Conservation (phyloP, 192 early-diverging fungal genomes). For the Allomyces macrogynus region DNA sequence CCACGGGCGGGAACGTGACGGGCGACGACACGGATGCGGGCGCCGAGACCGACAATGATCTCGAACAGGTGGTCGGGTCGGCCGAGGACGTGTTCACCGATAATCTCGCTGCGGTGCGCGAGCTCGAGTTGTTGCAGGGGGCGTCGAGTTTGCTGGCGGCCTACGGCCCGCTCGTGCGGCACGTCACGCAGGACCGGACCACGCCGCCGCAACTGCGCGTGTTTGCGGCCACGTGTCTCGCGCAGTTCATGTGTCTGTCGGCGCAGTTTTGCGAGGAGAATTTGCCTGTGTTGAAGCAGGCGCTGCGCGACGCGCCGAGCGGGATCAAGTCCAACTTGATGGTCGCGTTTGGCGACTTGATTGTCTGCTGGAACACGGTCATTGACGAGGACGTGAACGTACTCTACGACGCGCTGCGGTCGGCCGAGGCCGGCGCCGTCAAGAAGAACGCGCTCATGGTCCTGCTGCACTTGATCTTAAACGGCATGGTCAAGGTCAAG, state of each 20-base stretch:
- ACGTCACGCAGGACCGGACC: slow-evolving; percentile 17
- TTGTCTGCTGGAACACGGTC: slow-evolving; percentile 88
- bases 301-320: slow-evolving; percentile 63
- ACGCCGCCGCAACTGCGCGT: not conserved
- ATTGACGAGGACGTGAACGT: slow-evolving; percentile 93
- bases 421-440: slow-evolving; percentile 19
- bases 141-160: slow-evolving; percentile 47
- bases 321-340: slow-evolving; percentile 78
- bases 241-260: slow-evolving; percentile 95
- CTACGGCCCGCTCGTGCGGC: slow-evolving; percentile 63
- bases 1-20: slow-evolving; percentile 1
- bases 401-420: slow-evolving; percentile 66
- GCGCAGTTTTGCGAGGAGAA: slow-evolving; percentile 85
- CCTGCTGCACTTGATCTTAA: slow-evolving; percentile 86
- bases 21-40: slow-evolving; percentile 2
- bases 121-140: slow-evolving; percentile 76
- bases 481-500: slow-evolving; percentile 99
- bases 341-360: slow-evolving; percentile 95
- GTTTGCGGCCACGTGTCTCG: slow-evolving; percentile 4
- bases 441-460: slow-evolving; percentile 99
- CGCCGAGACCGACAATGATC: slow-evolving; percentile 47
- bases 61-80: slow-evolving; percentile 79
- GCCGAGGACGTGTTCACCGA: slow-evolving; percentile 94
- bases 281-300: slow-evolving; percentile 72
- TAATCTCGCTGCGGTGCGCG: slow-evolving; percentile 62